Conservation (phyloP, 164 flowering plant species). For the Vitis rupestris region DNA sequence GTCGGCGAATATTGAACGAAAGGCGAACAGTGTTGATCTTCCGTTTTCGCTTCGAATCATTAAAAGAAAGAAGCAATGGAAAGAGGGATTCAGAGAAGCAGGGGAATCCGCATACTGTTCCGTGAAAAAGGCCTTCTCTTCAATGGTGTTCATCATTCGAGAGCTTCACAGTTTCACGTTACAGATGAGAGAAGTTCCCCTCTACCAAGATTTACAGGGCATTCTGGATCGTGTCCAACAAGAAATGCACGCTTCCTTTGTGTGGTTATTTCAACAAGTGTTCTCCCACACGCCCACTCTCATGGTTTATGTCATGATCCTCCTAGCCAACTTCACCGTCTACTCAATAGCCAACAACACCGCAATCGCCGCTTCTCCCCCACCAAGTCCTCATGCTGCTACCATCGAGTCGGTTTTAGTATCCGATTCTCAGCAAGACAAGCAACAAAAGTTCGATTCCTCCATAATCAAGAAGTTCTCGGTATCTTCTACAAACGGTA, state of each 20-base stretch:
- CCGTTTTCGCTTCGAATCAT: conserved; percentile 76
- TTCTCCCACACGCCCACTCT: conserved; percentile 86
- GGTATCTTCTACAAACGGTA: conserved; percentile 42
- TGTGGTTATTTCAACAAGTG: conserved; percentile 88
- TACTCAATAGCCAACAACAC: conserved; percentile 59
- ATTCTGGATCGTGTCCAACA: conserved; percentile 60
- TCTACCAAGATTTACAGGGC: conserved; percentile 65
- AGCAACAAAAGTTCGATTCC: conserved; percentile 39
- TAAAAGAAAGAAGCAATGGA: conserved; percentile 62
- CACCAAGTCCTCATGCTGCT: conserved; percentile 6
- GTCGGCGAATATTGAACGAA: conserved; percentile 52
- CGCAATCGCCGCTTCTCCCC: conserved; percentile 50
- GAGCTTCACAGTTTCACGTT: conserved; percentile 81
- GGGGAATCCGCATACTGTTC: conserved; percentile 77
- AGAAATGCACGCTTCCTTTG: conserved; percentile 85
- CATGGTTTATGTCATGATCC: conserved; percentile 91
- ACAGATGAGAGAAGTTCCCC: conserved; percentile 65
- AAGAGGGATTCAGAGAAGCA: conserved; percentile 48
- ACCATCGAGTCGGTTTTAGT: conserved; percentile 24
- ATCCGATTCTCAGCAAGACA: conserved; percentile 18
- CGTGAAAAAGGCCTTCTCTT: conserved; percentile 79
- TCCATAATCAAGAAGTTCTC: conserved; percentile 39
- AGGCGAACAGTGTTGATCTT: conserved; percentile 71
- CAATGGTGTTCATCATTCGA: conserved; percentile 88
- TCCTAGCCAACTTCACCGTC: conserved; percentile 86